Conservation (phyloP, 306 rosid species). For the Cucurbita argyrosperma region DNA sequence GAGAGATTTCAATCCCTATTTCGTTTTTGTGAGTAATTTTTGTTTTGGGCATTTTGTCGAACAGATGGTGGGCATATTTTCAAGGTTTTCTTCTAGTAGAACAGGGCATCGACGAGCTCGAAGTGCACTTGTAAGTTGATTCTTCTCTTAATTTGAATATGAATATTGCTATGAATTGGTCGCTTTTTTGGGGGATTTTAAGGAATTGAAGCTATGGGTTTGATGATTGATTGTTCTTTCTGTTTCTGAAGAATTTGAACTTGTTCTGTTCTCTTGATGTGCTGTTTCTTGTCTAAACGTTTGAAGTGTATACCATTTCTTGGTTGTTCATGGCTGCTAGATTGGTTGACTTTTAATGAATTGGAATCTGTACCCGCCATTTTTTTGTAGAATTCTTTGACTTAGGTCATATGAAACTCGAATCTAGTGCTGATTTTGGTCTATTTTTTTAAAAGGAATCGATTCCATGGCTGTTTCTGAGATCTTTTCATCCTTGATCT, state of each 20-base stretch:
- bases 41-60: constrained; percentile 13
- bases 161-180: neutral
- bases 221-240: neutral
- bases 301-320: neutral
- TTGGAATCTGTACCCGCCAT: neutral
- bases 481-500: neutral
- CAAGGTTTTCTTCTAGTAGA: constrained; percentile 67
- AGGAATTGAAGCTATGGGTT: neutral
- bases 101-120: constrained; percentile 76
- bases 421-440: neutral
- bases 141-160: neutral
- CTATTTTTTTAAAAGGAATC: no score
- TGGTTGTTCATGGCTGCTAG: neutral
- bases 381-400: neutral
- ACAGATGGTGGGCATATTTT: constrained; percentile 84
- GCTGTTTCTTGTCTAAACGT: neutral
- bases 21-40: neutral
- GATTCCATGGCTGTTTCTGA: neutral
- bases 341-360: neutral
- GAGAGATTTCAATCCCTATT: neutral
- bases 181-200: neutral
- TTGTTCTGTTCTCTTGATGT: neutral
- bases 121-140: constrained; percentile 64
- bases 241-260: neutral
- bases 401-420: neutral